Base-by-base conservation (phyloP, 805 yeast species). In the Teunomyces cretensis region DNA sequence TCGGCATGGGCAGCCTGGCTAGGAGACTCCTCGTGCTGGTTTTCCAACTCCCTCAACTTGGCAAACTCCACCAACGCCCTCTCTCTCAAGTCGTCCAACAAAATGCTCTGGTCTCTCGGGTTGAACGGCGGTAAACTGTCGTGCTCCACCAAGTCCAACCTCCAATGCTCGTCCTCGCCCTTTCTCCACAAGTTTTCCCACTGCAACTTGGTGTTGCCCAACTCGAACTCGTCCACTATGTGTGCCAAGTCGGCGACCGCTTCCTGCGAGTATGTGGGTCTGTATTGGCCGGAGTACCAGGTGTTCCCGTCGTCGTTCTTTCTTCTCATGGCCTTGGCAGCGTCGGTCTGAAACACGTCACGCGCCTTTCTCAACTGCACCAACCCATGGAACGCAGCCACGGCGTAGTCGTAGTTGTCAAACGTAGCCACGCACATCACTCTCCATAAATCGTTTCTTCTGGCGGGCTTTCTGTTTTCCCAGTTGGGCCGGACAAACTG, bases 181-280 rank as follows among this genome's bases (percentile, higher is more conserved):
- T 81, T 81, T 64, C 96, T 79, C 95, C 96, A 90, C 43, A 79
- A 71, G 53, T 82, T 81, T 56, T 89, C 97, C 98, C 98, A 91
- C 55, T 73, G 76, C 17, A 89, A 71, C 37, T 70, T 78, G 31
- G 84, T 71, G 51, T 71, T 50, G 30, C 62, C 70, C 54, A 72
- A 64, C 41, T 72, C 73, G 49, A 83, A 73, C 49, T 82, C 84
- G 45, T 85, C 90, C n/a, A 85, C 70, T 9, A 84, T 83, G 42
- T 81, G 75, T 27, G 81, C 68, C 52, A 91, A 68, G 66, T 91
- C 98, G 5, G 96, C 88, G 24, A 88, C 89, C 1, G 97, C 86
- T 64, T 91, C 97, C 64, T 88, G 96, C 9, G 95, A 75, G 67
- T 84, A 88, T 0, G 94, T 83, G 19, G 97, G 97, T 60, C 97